A percentile compares a stretch with the other conserved stretches of the same genome.
Conservation (phyloP, 192 early-diverging fungal genomes). For the Coemansia sp. region DNA sequence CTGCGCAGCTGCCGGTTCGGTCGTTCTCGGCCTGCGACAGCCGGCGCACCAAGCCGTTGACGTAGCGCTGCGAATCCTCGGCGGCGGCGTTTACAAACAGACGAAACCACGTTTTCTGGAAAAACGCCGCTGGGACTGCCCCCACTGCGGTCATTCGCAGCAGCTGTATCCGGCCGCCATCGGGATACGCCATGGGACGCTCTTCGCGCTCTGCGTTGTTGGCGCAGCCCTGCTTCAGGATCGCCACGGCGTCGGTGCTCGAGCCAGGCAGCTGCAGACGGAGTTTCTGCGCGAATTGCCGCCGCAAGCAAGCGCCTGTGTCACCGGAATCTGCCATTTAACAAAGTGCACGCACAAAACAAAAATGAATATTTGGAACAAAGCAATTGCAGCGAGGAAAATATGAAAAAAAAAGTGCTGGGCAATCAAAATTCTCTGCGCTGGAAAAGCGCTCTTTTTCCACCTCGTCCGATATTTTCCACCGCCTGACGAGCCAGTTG, state of each 20-base stretch:
- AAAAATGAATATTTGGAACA: not conserved
- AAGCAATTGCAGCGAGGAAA: too few relatives aligned
- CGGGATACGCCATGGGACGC: not conserved
- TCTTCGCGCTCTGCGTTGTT: not conserved
- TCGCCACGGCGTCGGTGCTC: not conserved
- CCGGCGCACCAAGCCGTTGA: constrained; percentile 29
- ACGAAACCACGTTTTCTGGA: constrained; percentile 11
- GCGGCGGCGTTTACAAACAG: constrained; percentile 26
- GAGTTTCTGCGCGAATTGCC: not conserved
- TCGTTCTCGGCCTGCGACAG: not conserved
- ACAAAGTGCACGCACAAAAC: not conserved
- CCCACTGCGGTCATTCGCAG: constrained; percentile 16
- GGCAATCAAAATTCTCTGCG: too few relatives aligned
- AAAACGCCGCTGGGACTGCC: constrained; percentile 28
- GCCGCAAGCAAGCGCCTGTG: not conserved
- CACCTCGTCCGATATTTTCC: too few relatives aligned
- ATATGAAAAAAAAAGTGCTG: too few relatives aligned
- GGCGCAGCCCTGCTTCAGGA: not conserved
- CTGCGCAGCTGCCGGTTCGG: not conserved
- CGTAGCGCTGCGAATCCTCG: constrained; percentile 17
- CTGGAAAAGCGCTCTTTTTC: too few relatives aligned
- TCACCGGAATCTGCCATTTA: not conserved
- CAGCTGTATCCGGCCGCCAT: constrained; percentile 28
- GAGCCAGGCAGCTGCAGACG: constrained; percentile 3
- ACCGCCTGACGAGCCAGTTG: too few relatives aligned